Evolutionary conservation across 192 early-diverging fungal species (phyloP).

Genomic region (Haplosporangium gracile): DNA sequence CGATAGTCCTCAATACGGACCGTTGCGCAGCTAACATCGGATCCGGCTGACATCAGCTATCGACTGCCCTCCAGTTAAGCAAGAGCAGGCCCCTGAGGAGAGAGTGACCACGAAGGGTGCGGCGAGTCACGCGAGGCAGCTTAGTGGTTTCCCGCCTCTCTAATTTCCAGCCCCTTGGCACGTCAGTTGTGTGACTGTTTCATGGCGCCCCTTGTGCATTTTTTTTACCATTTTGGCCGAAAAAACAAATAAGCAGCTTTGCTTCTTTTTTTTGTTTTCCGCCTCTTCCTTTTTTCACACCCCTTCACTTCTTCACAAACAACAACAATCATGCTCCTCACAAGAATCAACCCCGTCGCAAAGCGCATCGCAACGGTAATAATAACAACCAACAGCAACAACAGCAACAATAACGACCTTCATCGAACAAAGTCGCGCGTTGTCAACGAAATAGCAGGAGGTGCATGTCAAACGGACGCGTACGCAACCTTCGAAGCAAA

Average conservation of each 20-base stretch:
- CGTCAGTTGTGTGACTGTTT: not conserved
- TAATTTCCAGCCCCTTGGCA: not conserved
- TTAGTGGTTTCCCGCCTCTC: no score
- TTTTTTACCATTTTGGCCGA: not conserved
- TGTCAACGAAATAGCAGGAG: not conserved
- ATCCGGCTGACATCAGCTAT: no score
- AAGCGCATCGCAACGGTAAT: slow-evolving; percentile 44
- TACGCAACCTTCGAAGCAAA: not conserved
- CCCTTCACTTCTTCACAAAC: slow-evolving; percentile 1
- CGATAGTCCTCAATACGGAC: no score
- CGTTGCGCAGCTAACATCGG: no score
- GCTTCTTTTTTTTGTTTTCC: not conserved
- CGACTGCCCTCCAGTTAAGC: no score
- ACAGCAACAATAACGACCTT: not conserved
- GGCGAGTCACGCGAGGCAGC: not conserved
- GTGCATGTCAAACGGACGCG: not conserved
- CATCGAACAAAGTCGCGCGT: not conserved
- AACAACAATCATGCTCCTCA: slow-evolving; percentile 32
- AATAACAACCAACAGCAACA: not conserved
- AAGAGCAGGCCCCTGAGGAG: no score
- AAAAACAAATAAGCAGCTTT: not conserved
- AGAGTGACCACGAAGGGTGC: no score
- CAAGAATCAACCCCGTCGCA: slow-evolving; percentile 34
- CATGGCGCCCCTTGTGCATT: not conserved
- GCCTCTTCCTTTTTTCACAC: not conserved